Evolutionary conservation across 805 yeast species (phyloP).

Genomic region (Alloascoidea africana): DNA sequence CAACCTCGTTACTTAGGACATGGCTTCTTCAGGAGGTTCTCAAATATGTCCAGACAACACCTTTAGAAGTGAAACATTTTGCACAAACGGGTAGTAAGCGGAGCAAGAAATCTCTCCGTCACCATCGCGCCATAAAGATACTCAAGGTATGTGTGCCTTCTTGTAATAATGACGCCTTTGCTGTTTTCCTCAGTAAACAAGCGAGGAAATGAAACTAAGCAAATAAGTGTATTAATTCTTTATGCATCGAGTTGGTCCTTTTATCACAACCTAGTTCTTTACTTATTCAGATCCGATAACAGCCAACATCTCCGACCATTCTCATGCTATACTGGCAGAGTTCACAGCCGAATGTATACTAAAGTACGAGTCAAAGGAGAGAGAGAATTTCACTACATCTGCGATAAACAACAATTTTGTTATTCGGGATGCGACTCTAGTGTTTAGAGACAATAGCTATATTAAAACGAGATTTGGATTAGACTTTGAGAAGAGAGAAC

Average conservation of each 20-base stretch:
- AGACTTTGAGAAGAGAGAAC: constrained; percentile 2
- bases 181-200: no score
- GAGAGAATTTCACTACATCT: constrained; percentile 21
- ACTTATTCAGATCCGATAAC: background rate
- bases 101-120: background rate
- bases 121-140: background rate
- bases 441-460: constrained; percentile 11
- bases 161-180: no score
- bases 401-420: constrained; percentile 16
- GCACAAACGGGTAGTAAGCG: no score
- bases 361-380: constrained; percentile 18
- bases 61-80: background rate
- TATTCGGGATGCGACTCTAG: constrained; percentile 16
- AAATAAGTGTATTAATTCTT: no score
- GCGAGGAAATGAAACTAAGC: no score
- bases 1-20: background rate
- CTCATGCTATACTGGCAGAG: constrained; percentile 7
- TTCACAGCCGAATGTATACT: constrained; percentile 8
- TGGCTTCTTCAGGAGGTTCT: background rate
- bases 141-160: constrained; percentile 1
- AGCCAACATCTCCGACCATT: background rate
- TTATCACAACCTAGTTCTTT: background rate
- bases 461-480: constrained; percentile 6
- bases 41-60: background rate
- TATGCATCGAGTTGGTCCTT: no score